Evolutionary conservation across 495 filamentous ascomycete species (phyloP).

Genomic region (Aspergillus leporis): DNA sequence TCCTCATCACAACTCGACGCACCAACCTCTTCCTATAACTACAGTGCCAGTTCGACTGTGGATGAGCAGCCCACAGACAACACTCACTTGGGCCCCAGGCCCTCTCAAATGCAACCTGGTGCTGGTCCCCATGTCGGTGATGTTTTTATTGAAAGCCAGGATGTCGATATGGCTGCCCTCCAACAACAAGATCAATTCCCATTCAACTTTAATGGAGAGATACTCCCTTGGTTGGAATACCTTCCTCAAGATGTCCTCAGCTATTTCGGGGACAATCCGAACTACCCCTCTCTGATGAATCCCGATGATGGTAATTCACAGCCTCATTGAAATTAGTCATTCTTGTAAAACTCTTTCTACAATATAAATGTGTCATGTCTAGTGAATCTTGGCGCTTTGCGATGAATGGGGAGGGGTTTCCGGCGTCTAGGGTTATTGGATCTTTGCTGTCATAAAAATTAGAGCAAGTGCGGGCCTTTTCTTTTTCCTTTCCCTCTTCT

Average conservation of each 20-base stretch:
- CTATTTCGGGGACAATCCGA: constrained; percentile 50
- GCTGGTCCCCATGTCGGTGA: constrained; percentile 43
- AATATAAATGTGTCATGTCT: constrained; percentile 16
- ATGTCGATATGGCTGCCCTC: constrained; percentile 61
- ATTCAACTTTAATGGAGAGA: constrained; percentile 51
- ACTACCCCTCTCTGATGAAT: constrained; percentile 37
- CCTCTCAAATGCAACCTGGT: constrained; percentile 35
- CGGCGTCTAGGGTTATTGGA: constrained; percentile 16
- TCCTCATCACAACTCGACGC: constrained; percentile 23
- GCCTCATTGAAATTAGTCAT: constrained; percentile 22
- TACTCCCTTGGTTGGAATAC: constrained; percentile 70
- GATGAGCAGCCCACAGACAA: constrained; percentile 40
- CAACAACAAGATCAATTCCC: constrained; percentile 45
- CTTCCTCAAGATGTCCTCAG: constrained; percentile 63
- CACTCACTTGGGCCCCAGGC: constrained; percentile 38
- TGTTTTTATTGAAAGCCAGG: constrained; percentile 71
- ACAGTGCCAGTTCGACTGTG: constrained; percentile 29
- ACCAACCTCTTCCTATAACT: constrained; percentile 25
- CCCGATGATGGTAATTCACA: constrained; percentile 30
- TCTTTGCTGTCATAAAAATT: constrained; percentile 13
- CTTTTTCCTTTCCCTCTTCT: background rate
- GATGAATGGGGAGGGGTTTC: constrained; percentile 10
- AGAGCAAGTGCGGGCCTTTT: constrained; percentile 4
- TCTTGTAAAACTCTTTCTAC: constrained; percentile 23
- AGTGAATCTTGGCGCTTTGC: constrained; percentile 18